Evolutionary conservation across 2,329 filamentous ascomycete species (phyloP), one percentile per base, ranked within the genome.

Genomic region (Didymella glomerata): DNA sequence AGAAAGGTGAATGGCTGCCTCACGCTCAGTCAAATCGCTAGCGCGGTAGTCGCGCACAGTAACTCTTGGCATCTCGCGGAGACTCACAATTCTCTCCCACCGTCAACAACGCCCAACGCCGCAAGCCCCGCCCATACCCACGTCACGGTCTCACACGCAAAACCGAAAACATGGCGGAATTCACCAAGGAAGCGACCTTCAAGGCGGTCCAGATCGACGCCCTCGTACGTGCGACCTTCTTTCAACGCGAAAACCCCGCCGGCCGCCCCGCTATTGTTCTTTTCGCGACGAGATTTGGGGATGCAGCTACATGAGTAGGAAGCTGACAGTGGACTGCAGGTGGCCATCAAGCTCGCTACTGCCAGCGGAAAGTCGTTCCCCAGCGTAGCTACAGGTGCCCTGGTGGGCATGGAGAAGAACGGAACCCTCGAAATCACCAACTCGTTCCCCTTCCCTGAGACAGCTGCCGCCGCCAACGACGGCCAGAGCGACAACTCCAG

Each of bases 291-390:
- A 38, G 2, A 41, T 52, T n/a, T 8, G 22, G 47, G 41, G 22
- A 32, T n/a, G 47, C 20, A 48, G 38, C 42, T 40, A 36, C 6
- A 13, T 41, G 46, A 22, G 42, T 22, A 52, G 36, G 34, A 57
- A 54, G 54, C 71, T 68, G 63, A 74, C 69, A 63, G 27, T 59
- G n/a, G 34, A 41, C 22, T 70, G 57, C 69, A 95, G 91, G 91
- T 96, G 74, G 91, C 96, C 70, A 94, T 97, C 90, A 97, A 97
- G 85, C 93, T 98, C 78, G 93, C 96, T 80, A 97, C 96, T 82
- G 93, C 97, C 84, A 92, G 91, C 82, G 90, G 92, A 57, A 87
- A 91, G 72, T 86, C 86, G 54, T 97, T 97, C 82, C 94, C 94
- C 48, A 94, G 92, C 51, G 89, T 89, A 56, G 92, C 93, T 57